Percentiles rank a stretch among this genome's conserved stretches.
phyloP scores from a whole-genome alignment of 2,329 filamentous ascomycete genomes.

The Cryphonectria carpinicola region DNA sequence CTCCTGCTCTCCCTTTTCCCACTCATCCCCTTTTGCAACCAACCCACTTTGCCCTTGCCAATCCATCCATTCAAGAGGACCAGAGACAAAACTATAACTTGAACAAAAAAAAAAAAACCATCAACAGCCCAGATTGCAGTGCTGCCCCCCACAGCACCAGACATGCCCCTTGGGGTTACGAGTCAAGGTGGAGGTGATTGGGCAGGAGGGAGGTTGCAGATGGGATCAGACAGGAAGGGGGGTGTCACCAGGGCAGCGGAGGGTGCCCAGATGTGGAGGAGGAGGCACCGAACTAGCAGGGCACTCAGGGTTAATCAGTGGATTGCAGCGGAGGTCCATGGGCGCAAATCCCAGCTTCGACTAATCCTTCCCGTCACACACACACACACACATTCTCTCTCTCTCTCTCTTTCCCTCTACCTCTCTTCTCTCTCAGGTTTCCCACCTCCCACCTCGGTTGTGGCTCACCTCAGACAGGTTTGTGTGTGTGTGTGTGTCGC shows the following conservation, averaged over 20 bases:
- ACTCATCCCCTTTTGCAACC: background rate
- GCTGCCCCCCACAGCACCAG: background rate
- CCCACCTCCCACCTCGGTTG: background rate
- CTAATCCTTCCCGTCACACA: slow-evolving; percentile 8
- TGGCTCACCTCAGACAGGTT: background rate
- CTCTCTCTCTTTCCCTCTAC: background rate
- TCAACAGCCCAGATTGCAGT: background rate
- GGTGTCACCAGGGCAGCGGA: slow-evolving; percentile 7
- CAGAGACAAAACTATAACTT: background rate
- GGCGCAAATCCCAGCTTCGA: slow-evolving; percentile 15
- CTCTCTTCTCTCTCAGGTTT: background rate
- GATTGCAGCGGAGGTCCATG: slow-evolving; percentile 10
- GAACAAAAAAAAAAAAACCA: background rate
- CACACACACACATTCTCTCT: background rate
- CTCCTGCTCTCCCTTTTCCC: background rate
- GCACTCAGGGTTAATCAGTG: background rate
- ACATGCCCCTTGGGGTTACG: background rate
- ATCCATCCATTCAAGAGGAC: background rate
- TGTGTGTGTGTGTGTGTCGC: background rate
- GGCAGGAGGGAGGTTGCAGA: background rate
- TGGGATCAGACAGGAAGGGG: slow-evolving; percentile 1
- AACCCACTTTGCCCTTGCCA: background rate
- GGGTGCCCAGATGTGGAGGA: slow-evolving; percentile 11
- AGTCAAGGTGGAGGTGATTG: slow-evolving; percentile 2
- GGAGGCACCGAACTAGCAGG: slow-evolving; percentile 4